Percentiles rank a stretch among this genome's conserved stretches.
phyloP scores from a whole-genome alignment of 2,329 filamentous ascomycete species.

The Ambrosiella xylebori region DNA sequence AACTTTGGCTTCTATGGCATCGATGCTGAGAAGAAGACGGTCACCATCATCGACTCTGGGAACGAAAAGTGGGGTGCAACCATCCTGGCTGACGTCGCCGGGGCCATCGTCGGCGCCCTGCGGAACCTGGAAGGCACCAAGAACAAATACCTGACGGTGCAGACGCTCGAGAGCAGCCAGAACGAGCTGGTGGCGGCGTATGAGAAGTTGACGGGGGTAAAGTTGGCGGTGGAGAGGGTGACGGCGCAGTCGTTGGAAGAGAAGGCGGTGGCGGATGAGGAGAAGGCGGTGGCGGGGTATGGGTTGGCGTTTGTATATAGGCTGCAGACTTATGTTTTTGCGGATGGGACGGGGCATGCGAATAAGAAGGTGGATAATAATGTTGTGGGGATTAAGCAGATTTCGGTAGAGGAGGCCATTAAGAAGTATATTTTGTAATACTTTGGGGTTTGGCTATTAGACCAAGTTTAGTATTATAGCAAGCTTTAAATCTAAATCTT shows the following conservation, averaged over 20 bases:
- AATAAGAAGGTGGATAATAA: constrained; percentile 5
- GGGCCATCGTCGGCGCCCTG: constrained; percentile 32
- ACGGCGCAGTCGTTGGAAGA: constrained; percentile 17
- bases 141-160: constrained; percentile 32
- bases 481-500: neutral
- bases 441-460: no score
- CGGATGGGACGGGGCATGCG: constrained; percentile 1
- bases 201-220: constrained; percentile 30
- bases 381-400: constrained; percentile 5
- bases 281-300: constrained; percentile 16
- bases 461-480: no score
- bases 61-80: constrained; percentile 30
- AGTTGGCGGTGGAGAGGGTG: constrained; percentile 25
- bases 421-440: neutral
- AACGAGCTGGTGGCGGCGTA: constrained; percentile 27
- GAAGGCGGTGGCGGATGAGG: neutral
- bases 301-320: constrained; percentile 15
- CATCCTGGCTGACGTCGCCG: constrained; percentile 28
- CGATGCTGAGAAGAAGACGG: constrained; percentile 24
- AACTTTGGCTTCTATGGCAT: constrained; percentile 22
- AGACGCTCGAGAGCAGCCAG: constrained; percentile 29
- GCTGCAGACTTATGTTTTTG: constrained; percentile 1
- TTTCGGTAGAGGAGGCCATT: neutral
- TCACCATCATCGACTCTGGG: constrained; percentile 32
- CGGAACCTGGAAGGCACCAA: constrained; percentile 32